These are phyloP conservation scores for Sutorius eximius DNA, from an alignment of 1,284 basidiomycete genomes.

Conservation along the genomic window DNA sequence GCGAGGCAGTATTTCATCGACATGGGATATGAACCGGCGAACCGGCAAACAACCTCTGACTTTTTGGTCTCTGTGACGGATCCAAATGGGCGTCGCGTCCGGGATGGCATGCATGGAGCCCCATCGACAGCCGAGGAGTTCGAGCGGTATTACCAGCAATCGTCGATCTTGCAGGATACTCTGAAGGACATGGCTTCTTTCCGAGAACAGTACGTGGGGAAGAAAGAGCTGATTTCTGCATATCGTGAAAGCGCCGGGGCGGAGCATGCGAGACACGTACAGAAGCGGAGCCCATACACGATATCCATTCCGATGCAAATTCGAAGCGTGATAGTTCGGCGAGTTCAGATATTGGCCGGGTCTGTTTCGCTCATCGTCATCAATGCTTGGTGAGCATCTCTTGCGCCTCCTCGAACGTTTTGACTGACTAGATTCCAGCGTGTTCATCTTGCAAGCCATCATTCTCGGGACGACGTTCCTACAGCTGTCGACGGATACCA, in stretches of 20 bases:
- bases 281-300: conserved; percentile 46
- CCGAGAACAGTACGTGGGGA: conserved; percentile 38
- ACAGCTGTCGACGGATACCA: conserved; percentile 57
- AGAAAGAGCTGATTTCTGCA: conserved; percentile 35
- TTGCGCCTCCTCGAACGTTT: conserved; percentile 11
- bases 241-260: conserved; percentile 52
- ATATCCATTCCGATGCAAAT: conserved; percentile 60
- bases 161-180: conserved; percentile 30
- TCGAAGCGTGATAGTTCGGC: conserved; percentile 61
- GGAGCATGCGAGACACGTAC: conserved; percentile 49
- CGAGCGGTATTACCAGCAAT: conserved; percentile 40
- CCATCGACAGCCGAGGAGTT: conserved; percentile 68
- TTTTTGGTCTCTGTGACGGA: conserved; percentile 67
- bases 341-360: conserved; percentile 69
- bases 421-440: conserved; percentile 30
- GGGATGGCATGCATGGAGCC: conserved; percentile 47
- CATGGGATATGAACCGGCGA: conserved; percentile 63
- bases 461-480: conserved; percentile 81
- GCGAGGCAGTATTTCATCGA: conserved; percentile 67
- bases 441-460: conserved; percentile 64
- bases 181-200: conserved; percentile 39
- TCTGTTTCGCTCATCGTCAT: conserved; percentile 44
- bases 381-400: conserved; percentile 34
- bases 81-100: conserved; percentile 53
- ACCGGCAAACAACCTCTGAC: conserved; percentile 68